Conservation (phyloP, 495 filamentous ascomycete genomes). For the Astrothelium subdiscretum region DNA sequence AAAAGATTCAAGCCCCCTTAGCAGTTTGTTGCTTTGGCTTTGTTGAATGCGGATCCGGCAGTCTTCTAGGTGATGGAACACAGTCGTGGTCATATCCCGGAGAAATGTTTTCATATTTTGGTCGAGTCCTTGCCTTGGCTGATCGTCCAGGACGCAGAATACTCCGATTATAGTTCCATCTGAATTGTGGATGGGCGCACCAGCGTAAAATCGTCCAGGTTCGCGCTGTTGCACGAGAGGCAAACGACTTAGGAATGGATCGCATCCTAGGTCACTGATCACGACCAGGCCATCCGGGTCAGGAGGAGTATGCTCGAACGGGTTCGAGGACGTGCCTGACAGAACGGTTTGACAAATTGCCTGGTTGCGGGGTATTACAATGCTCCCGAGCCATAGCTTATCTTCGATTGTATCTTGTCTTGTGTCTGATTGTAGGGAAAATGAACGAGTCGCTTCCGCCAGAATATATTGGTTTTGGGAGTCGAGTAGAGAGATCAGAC, state of each 20-base stretch:
- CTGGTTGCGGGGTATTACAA: not conserved
- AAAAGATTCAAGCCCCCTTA: constrained; percentile 30
- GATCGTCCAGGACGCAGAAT: constrained; percentile 15
- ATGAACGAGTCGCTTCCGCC: constrained; percentile 26
- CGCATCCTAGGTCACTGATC: too few relatives aligned
- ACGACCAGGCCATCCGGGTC: too few relatives aligned
- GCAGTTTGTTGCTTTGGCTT: constrained; percentile 29
- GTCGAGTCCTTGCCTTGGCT: constrained; percentile 19
- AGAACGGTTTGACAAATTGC: too few relatives aligned
- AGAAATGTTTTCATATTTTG: constrained; percentile 28
- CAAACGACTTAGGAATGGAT: too few relatives aligned
- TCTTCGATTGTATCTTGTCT: constrained; percentile 12
- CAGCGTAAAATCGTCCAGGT: constrained; percentile 19
- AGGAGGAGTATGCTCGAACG: too few relatives aligned
- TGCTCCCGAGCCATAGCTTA: constrained; percentile 20
- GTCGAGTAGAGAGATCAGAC: constrained; percentile 32
- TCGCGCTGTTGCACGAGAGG: too few relatives aligned
- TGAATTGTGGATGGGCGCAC: constrained; percentile 14
- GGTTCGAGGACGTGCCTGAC: too few relatives aligned
- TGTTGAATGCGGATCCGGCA: constrained; percentile 24
- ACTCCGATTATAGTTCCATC: constrained; percentile 17
- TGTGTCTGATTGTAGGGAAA: constrained; percentile 8
- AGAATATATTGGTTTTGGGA: constrained; percentile 28
- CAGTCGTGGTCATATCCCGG: constrained; percentile 30
- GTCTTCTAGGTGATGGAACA: constrained; percentile 37